Evolutionary conservation across 192 early-diverging fungal genomes (phyloP).

Genomic region (Phlyctochytrium bullatum): DNA sequence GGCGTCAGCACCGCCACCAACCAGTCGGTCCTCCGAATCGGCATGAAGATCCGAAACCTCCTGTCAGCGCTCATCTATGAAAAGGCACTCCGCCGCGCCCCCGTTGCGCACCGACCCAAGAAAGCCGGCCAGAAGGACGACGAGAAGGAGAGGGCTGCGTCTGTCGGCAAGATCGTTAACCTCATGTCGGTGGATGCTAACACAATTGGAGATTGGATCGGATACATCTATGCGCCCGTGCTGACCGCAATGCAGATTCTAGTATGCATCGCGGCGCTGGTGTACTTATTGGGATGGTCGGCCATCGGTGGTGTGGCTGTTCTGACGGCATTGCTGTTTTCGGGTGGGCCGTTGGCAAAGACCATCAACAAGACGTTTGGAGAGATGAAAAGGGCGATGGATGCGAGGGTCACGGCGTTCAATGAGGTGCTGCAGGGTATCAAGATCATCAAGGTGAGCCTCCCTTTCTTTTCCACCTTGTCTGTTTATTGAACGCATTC

Average conservation of each 20-base stretch:
- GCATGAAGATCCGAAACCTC: constrained; percentile 18
- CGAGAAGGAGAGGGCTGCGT: constrained; percentile 44
- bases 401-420: constrained; percentile 68
- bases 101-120: background rate
- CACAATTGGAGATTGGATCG: constrained; percentile 17
- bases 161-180: constrained; percentile 59
- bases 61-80: constrained; percentile 35
- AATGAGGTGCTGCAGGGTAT: constrained; percentile 58
- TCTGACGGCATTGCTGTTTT: constrained; percentile 43
- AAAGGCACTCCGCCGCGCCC: constrained; percentile 32
- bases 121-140: constrained; percentile 24
- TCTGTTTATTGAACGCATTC: too few relatives aligned
- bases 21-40: background rate
- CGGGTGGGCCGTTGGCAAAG: constrained; percentile 15
- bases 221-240: constrained; percentile 1
- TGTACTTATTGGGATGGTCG: constrained; percentile 71
- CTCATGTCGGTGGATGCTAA: constrained; percentile 42
- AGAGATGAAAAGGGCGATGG: constrained; percentile 53
- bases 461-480: constrained; percentile 8
- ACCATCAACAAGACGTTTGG: constrained; percentile 41
- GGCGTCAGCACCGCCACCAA: background rate
- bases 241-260: constrained; percentile 13
- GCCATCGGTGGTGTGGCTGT: constrained; percentile 72
- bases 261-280: constrained; percentile 63
- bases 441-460: constrained; percentile 28